Percentiles rank a stretch among this genome's conserved stretches.
These are phyloP conservation scores for Coemansia sp. DNA, from an alignment of 192 early-diverging fungal genomes.

Conservation along the genomic window DNA sequence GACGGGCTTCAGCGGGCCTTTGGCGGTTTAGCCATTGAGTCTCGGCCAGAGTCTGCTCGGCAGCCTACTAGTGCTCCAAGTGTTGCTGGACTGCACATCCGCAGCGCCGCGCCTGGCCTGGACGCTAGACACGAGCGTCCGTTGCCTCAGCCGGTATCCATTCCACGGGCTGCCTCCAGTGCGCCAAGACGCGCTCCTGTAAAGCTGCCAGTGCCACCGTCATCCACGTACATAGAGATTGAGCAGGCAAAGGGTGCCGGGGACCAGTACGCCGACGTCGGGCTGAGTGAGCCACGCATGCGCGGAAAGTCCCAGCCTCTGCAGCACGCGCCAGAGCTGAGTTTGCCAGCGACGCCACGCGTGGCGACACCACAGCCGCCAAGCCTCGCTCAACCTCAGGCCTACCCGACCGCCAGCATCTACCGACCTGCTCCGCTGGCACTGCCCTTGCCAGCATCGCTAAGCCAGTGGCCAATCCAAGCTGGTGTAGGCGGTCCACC, in stretches of 20 bases:
- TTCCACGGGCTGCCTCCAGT: constrained; percentile 1
- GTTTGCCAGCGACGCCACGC: constrained; percentile 5
- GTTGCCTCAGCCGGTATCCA: constrained; percentile 26
- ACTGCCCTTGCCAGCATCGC: background rate
- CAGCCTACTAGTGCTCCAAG: background rate
- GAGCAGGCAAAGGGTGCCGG: background rate
- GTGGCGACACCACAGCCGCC: constrained; percentile 22
- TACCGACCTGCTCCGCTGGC: background rate
- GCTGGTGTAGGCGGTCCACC: background rate
- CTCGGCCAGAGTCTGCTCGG: background rate
- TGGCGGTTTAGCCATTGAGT: constrained; percentile 20
- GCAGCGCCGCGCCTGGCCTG: constrained; percentile 23
- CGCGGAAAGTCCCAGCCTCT: constrained; percentile 40
- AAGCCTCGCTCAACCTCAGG: background rate
- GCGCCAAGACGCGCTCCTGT: background rate
- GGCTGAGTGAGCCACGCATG: background rate
- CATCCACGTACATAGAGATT: background rate
- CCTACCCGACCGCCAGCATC: background rate
- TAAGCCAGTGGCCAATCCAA: background rate
- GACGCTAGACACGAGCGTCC: constrained; percentile 20
- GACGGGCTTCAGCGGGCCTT: constrained; percentile 20
- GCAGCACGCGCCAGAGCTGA: constrained; percentile 8
- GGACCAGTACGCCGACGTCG: background rate
- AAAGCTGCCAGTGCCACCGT: background rate
- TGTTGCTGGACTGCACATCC: constrained; percentile 12